Evolutionary conservation across 768 basidiomycete species (phyloP), one percentile per base, ranked within the genome.

Genomic region (Mycena venus): DNA sequence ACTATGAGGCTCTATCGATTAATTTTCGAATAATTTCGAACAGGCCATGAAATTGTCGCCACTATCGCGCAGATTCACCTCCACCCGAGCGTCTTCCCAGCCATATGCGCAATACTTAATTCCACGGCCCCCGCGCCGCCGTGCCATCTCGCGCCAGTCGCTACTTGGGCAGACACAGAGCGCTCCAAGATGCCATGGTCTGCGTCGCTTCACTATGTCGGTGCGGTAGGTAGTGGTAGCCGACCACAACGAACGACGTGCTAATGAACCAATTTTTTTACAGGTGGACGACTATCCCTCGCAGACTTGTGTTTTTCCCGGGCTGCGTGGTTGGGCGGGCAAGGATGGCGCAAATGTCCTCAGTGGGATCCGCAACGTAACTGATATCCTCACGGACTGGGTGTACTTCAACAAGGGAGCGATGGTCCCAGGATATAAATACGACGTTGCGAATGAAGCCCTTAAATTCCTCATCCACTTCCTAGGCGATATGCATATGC

Each of bases 1-100:
- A 0, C 15, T 38, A 10, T n/a, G n/a, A n/a, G n/a, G 23, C 29
- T 2, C 23, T 10, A 1, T 36, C 11, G 11, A 14, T 6, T 19
- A 14, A 7, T n/a, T n/a, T 31, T 15, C 14, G 36, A 21, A 14
- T n/a, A 38, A 38, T 5, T 36, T 25, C 4, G 34, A 23, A 44
- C 75, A 92, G 96, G 97, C 8, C 97, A 99, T 78, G 95, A 98
- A 85, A 93, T 98, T 31, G 91, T 96, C 9, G 97, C 97, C 1
- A 98, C 97, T 5, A 94, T 99, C 69, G 98, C 98, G 0, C 94
- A 99, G 81, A 95, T 97, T 70, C 92, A 98, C 81, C 89, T 99
- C 7, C 90, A 96, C 81, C 95, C 95, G 0, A 85, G 84, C 4
- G 92, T 93, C 14, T 87, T 93, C 51, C 87, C 90, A 3, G 88